Evolutionary conservation across 1,284 basidiomycete genomes (phyloP).

Genomic region (Mycena sp.): DNA sequence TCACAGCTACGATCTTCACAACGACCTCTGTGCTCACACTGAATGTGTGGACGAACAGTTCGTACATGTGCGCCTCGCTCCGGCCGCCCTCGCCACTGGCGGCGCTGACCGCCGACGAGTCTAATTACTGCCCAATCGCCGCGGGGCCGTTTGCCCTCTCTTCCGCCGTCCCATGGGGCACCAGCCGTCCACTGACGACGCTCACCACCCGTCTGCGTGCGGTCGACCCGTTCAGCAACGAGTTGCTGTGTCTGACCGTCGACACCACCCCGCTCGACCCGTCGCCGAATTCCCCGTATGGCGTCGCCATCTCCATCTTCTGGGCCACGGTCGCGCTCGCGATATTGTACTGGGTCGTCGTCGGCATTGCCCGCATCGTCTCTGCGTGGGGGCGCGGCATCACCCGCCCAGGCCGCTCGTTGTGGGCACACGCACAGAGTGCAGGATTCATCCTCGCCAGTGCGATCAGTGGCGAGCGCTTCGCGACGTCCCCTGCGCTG

Average conservation of each 20-base stretch:
- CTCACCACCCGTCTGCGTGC: constrained; percentile 87
- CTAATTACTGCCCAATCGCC: constrained; percentile 77
- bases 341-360: constrained; percentile 83
- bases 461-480: constrained; percentile 89
- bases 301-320: constrained; percentile 81
- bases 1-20: constrained; percentile 84
- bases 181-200: constrained; percentile 82
- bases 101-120: constrained; percentile 32
- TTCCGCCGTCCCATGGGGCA: constrained; percentile 75
- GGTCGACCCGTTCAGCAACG: constrained; percentile 84
- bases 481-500: constrained; percentile 86
- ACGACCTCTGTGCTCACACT: constrained; percentile 84
- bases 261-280: constrained; percentile 81
- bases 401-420: constrained; percentile 61
- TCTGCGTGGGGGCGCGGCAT: constrained; percentile 85
- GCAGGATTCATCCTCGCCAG: constrained; percentile 90
- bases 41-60: constrained; percentile 72
- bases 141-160: constrained; percentile 87
- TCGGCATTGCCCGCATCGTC: constrained; percentile 81
- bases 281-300: constrained; percentile 64
- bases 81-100: constrained; percentile 73
- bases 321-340: constrained; percentile 85
- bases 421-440: constrained; percentile 79
- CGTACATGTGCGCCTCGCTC: constrained; percentile 79
- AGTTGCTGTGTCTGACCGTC: constrained; percentile 87